Conservation (phyloP, 2,329 filamentous ascomycete genomes). For the Stagonosporopsis vannaccii region DNA sequence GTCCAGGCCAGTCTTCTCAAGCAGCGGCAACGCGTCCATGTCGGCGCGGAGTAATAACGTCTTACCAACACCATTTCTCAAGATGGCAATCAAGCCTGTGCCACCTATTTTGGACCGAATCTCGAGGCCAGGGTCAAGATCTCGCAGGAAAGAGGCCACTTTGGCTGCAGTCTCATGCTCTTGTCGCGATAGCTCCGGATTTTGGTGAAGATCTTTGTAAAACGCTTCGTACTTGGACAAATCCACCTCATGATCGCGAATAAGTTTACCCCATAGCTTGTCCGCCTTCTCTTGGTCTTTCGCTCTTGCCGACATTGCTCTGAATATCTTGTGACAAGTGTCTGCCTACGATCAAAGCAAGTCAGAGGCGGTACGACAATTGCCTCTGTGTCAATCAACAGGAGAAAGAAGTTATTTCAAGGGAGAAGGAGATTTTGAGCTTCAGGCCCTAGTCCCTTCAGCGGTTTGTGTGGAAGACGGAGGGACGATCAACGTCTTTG, state of each 20-base stretch:
- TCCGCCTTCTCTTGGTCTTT: too few species aligned
- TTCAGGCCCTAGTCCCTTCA: too few species aligned
- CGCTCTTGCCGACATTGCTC: too few species aligned
- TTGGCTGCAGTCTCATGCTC: background rate
- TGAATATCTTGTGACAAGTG: too few species aligned
- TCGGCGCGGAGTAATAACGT: background rate
- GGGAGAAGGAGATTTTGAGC: too few species aligned
- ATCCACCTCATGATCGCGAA: background rate
- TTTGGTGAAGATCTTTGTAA: background rate
- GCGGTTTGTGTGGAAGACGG: too few species aligned
- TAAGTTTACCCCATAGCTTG: background rate
- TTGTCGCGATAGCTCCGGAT: background rate
- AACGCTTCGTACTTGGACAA: background rate
- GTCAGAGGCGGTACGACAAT: too few species aligned
- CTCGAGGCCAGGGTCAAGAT: background rate
- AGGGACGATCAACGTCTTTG: too few species aligned
- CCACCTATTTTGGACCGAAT: background rate
- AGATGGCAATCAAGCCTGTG: background rate
- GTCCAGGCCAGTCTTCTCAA: background rate
- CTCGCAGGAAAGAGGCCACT: background rate
- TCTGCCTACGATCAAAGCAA: too few species aligned
- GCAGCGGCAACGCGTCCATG: background rate
- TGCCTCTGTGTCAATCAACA: too few species aligned
- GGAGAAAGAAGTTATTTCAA: too few species aligned
- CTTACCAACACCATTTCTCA: background rate